A percentile compares a stretch with the other conserved stretches of the same genome.
Conservation (phyloP, 75 land plant genomes). For the Cryptomeria japonica region DNA sequence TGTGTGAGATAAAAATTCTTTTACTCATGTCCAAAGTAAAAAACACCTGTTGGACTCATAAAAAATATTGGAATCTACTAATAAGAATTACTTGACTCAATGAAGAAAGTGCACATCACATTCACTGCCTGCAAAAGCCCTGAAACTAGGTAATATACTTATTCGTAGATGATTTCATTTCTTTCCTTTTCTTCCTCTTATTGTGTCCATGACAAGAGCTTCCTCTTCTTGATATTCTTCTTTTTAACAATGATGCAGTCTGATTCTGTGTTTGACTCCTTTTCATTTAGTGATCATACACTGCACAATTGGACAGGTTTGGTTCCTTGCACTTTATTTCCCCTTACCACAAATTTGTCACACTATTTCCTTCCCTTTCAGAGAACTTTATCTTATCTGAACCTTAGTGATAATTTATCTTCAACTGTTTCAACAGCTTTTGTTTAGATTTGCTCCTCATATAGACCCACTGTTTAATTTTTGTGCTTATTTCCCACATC, state of each 20-base stretch:
- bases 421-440: background rate
- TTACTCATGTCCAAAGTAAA: background rate
- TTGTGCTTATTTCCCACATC: background rate
- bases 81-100: background rate
- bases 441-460: background rate
- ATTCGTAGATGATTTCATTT: no score
- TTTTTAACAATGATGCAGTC: background rate
- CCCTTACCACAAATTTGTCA: background rate
- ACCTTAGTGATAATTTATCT: background rate
- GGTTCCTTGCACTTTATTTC: background rate
- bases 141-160: background rate
- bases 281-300: background rate
- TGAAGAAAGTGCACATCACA: background rate
- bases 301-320: background rate
- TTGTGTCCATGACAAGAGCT: background rate
- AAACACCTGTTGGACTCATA: background rate
- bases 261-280: background rate
- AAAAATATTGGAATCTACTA: background rate
- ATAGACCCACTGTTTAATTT: background rate
- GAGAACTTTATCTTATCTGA: background rate
- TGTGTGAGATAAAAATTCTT: background rate
- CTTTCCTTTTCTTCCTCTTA: background rate
- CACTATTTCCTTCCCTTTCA: background rate
- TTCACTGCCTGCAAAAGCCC: background rate
- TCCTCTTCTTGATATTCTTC: background rate